phyloP scores from a whole-genome alignment of 495 filamentous ascomycete genomes.

The Halenospora varia region DNA sequence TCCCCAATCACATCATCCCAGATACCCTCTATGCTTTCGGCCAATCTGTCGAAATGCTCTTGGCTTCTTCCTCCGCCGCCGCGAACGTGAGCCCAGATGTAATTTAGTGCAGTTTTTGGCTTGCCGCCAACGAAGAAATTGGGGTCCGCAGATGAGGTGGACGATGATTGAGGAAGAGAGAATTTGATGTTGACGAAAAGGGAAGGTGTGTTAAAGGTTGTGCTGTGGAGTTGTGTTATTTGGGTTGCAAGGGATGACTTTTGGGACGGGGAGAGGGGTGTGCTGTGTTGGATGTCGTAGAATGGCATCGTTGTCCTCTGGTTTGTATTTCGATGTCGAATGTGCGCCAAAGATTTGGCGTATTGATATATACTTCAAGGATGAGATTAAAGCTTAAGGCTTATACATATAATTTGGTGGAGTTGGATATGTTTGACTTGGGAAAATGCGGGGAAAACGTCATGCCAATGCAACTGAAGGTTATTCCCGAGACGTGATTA shows the following conservation, averaged over 20 bases:
- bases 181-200: constrained; percentile 4
- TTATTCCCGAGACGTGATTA: no score
- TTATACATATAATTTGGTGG: no score
- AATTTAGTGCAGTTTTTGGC: neutral
- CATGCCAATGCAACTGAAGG: no score
- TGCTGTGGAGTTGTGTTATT: constrained; percentile 4
- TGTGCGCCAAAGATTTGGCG: no score
- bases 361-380: no score
- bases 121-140: neutral
- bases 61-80: neutral
- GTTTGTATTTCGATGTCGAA: neutral
- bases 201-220: constrained; percentile 3
- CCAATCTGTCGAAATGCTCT: neutral
- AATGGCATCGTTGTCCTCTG: constrained; percentile 2
- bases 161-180: no score
- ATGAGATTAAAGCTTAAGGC: no score
- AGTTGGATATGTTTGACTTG: no score
- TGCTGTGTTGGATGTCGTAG: neutral
- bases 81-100: neutral
- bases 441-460: no score
- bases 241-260: neutral
- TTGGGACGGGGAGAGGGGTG: neutral
- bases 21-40: neutral
- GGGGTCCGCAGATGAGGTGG: neutral
- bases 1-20: neutral